Base-by-base conservation (phyloP, 2,329 filamentous ascomycete species). In the Calonectria fujianensis region DNA sequence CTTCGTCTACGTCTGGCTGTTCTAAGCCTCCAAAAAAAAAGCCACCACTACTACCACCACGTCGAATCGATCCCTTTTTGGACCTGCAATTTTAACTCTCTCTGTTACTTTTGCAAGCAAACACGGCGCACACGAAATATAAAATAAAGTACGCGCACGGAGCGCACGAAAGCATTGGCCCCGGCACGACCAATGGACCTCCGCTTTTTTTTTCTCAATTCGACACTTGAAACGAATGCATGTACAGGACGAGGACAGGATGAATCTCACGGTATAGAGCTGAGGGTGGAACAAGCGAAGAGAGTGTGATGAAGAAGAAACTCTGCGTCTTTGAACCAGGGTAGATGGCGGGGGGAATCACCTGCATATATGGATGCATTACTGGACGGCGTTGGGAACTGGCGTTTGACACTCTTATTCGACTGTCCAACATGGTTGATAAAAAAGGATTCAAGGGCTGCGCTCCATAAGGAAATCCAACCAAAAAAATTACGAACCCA, bases 1-100 rank as follows among this genome's bases (percentile, higher is more conserved):
- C 78, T 99, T 99, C 85, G 91, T 92, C 79, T 99, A 96, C 85
- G 96, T 98, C 74, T 98, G 96, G 96, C 85, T 98, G 74, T 97
- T 95, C 82, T 96, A 84, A 90, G 61, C 31, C 18, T 18, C 54
- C 20, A 27, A 45, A 32, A 32, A 32, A 32, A 35, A 35, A 35
- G 7, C 24, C 24, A 45, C 20, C 18, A 39, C 39, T 16, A 41
- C 41, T 4, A 45, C 11, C 8, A 24, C 45, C 0, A 48, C 8
- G 45, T 48, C 45, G 45, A 48, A 48, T 48, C 24, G 41, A 45
- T 45, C n/a, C 11, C 18, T 9, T 4, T 24, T 45, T n/a, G 10
- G n/a, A 48, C 41, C 20, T n/a, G 41, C 41, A 48, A n/a, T 4
- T 48, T 48, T n/a, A 48, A n/a, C 2, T 48, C n/a, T n/a, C 20